phyloP scores from a whole-genome alignment of 169 alveolate species.

The Plasmodium chabaudi region DNA sequence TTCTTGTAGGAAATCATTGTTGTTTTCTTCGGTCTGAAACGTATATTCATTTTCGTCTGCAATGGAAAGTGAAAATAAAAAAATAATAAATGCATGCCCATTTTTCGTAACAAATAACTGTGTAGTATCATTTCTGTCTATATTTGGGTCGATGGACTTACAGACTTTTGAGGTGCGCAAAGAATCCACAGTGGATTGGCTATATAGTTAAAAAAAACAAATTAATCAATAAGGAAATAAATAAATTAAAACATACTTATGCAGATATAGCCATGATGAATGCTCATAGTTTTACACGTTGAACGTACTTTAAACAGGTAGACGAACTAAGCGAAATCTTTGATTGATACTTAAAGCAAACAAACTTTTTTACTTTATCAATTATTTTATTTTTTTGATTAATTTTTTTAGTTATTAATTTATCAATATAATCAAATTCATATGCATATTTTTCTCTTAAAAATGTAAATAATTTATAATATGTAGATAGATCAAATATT shows the following conservation, averaged over 20 bases:
- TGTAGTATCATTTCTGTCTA: too few species aligned
- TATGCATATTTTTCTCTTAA: slow-evolving; percentile 36
- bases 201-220: slow-evolving; percentile 7
- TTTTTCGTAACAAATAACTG: too few species aligned
- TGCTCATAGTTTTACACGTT: background rate
- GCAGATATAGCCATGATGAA: background rate
- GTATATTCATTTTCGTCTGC: slow-evolving; percentile 40
- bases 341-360: slow-evolving; percentile 36
- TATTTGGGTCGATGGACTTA: background rate
- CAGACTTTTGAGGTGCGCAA: slow-evolving; percentile 21
- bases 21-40: background rate
- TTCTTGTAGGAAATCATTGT: background rate
- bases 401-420: slow-evolving; percentile 28
- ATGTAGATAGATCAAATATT: slow-evolving; percentile 18
- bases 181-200: slow-evolving; percentile 70
- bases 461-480: slow-evolving; percentile 25
- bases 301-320: slow-evolving; percentile 22
- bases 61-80: background rate
- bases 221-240: background rate
- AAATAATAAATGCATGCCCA: background rate
- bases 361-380: slow-evolving; percentile 31
- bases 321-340: slow-evolving; percentile 40
- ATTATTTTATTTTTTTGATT: slow-evolving; percentile 32
- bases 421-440: slow-evolving; percentile 56
- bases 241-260: background rate